Evolutionary conservation across 352 stramenopile species (phyloP).

Genomic region (Pythium chondricola): DNA sequence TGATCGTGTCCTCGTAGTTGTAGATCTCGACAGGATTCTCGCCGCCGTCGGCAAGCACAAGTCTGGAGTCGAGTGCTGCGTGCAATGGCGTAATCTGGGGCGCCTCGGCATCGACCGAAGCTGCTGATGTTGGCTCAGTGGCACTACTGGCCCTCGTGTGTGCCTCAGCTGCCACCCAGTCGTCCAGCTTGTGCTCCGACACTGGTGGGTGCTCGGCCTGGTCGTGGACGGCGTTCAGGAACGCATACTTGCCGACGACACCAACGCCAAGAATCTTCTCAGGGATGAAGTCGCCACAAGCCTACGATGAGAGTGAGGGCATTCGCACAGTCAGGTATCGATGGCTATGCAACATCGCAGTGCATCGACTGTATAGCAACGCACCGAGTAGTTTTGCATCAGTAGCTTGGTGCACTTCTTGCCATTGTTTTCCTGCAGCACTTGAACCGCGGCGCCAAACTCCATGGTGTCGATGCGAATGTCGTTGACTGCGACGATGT

Average conservation of each 20-base stretch:
- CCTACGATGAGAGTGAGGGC: too few relatives aligned
- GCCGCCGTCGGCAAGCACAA: slow-evolving; percentile 12
- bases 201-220: slow-evolving; percentile 20
- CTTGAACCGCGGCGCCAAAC: slow-evolving; percentile 65
- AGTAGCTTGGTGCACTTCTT: slow-evolving; percentile 82
- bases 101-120: background rate
- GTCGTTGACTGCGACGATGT: slow-evolving; percentile 85
- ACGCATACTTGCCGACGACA: slow-evolving; percentile 77
- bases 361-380: too few relatives aligned
- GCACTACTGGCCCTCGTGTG: background rate
- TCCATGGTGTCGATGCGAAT: slow-evolving; percentile 82
- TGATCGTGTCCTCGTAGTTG: slow-evolving; percentile 49
- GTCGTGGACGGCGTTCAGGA: slow-evolving; percentile 56
- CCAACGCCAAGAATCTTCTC: slow-evolving; percentile 82
- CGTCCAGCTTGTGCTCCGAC: slow-evolving; percentile 46
- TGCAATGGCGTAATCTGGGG: slow-evolving; percentile 10
- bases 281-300: slow-evolving; percentile 80
- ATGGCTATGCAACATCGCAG: too few relatives aligned
- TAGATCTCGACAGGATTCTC: slow-evolving; percentile 31
- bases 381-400: slow-evolving; percentile 83
- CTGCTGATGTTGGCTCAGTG: background rate
- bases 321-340: too few relatives aligned
- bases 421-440: slow-evolving; percentile 83
- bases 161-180: slow-evolving; percentile 30
- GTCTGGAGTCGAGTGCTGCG: slow-evolving; percentile 25